A percentile compares a stretch with the other conserved stretches of the same genome.
phyloP scores from a whole-genome alignment of 176 grass and related monocot species.

The Chrysopogon serrulatus region DNA sequence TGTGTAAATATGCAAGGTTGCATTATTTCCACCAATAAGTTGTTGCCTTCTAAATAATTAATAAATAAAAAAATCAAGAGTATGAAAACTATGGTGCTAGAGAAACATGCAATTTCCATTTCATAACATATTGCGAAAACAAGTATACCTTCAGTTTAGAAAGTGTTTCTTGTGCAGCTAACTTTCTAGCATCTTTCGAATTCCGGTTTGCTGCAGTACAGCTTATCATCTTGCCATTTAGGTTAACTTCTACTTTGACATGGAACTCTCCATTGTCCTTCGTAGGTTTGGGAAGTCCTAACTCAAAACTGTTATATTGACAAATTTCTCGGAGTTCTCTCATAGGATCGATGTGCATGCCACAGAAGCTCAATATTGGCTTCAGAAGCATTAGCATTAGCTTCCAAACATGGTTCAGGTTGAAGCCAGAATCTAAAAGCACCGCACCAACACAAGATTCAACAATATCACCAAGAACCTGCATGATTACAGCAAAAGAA shows the following conservation, averaged over 20 bases:
- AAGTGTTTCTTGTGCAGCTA: conserved; percentile 76
- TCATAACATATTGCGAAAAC: conserved; percentile 9
- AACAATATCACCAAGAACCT: conserved; percentile 96
- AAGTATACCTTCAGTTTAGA: conserved; percentile 73
- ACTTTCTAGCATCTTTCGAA: conserved; percentile 75
- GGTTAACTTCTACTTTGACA: conserved; percentile 74
- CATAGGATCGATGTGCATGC: conserved; percentile 65
- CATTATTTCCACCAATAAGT: neutral
- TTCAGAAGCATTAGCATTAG: conserved; percentile 70
- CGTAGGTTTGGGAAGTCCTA: conserved; percentile 59
- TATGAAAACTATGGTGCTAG: neutral
- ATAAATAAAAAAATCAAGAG: neutral
- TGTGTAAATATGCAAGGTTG: conserved; percentile 28
- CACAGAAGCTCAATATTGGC: conserved; percentile 59
- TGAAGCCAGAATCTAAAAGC: conserved; percentile 78
- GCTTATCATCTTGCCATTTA: conserved; percentile 39
- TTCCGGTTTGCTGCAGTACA: conserved; percentile 59
- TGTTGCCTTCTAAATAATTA: conserved; percentile 31
- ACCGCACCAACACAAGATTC: conserved; percentile 95
- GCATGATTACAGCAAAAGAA: conserved; percentile 24
- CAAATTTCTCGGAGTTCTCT: conserved; percentile 88
- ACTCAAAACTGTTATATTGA: conserved; percentile 51
- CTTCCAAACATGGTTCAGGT: conserved; percentile 71
- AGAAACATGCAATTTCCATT: conserved; percentile 1
- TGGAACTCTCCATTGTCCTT: conserved; percentile 26